phyloP scores from a whole-genome alignment of 257 asterid genomes.

The Solanum neorickii region DNA sequence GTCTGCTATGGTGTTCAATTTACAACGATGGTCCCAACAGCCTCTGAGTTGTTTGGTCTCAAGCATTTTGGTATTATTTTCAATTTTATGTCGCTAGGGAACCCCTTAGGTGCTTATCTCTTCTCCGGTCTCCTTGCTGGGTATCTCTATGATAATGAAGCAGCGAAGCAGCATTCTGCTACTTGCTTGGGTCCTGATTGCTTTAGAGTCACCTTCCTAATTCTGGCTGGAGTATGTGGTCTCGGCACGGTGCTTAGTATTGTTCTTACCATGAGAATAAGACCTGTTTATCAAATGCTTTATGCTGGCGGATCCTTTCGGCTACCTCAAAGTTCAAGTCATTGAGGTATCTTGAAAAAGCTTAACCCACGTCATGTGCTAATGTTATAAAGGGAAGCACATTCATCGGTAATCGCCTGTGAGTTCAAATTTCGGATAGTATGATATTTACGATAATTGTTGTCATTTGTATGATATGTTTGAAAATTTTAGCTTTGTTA shows the following conservation, averaged over 20 bases:
- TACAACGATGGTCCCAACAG: conserved; percentile 53
- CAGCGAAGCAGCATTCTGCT: conserved; percentile 34
- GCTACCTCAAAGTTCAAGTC: conserved; percentile 31
- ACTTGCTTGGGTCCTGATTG: conserved; percentile 62
- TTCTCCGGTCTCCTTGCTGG: conserved; percentile 79
- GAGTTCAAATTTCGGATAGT: neutral
- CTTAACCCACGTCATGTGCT: neutral
- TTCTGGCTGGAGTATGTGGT: conserved; percentile 51
- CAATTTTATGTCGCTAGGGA: conserved; percentile 51
- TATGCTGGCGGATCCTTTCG: conserved; percentile 61
- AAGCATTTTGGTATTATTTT: conserved; percentile 53
- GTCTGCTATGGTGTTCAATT: conserved; percentile 58
- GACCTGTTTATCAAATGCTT: conserved; percentile 58
- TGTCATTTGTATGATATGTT: neutral
- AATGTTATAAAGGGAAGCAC: neutral
- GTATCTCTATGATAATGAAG: conserved; percentile 47
- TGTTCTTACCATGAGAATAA: conserved; percentile 38
- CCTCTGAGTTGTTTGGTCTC: conserved; percentile 66
- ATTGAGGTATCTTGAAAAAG: conserved; percentile 7
- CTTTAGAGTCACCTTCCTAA: conserved; percentile 43
- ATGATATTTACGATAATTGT: neutral
- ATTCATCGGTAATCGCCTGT: neutral
- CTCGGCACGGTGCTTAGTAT: conserved; percentile 38
- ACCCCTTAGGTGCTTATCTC: conserved; percentile 57
- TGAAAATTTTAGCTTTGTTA: neutral